These are phyloP conservation scores for Apiospora sp. DNA, from an alignment of 2,329 filamentous ascomycete species.

Conservation along the genomic window DNA sequence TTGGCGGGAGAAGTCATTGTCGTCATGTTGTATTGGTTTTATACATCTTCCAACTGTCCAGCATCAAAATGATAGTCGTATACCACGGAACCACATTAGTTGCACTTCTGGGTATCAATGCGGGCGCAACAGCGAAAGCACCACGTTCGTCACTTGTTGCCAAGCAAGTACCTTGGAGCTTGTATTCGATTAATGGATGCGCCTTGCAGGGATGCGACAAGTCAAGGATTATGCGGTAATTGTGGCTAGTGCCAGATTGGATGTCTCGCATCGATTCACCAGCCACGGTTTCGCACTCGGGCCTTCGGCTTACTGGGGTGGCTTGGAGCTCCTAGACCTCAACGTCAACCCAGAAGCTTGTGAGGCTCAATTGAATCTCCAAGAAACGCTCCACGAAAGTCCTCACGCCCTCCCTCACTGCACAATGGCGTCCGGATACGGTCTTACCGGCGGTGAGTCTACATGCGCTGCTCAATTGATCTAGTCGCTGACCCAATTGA, in stretches of 20 bases:
- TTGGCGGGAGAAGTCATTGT: constrained; percentile 68
- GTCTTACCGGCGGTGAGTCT: constrained; percentile 77
- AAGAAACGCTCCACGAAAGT: constrained; percentile 24
- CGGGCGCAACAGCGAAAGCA: constrained; percentile 20
- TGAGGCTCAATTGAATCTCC: constrained; percentile 26
- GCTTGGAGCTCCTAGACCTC: constrained; percentile 24
- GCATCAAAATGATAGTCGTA: background rate
- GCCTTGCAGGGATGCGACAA: constrained; percentile 1
- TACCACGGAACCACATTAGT: background rate
- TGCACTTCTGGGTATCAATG: constrained; percentile 8
- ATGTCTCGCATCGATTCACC: constrained; percentile 1
- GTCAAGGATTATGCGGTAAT: background rate
- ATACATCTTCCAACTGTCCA: constrained; percentile 25
- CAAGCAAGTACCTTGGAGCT: constrained; percentile 17
- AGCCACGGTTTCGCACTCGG: constrained; percentile 8
- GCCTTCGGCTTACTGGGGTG: constrained; percentile 14
- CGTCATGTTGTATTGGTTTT: constrained; percentile 39
- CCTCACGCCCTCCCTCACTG: constrained; percentile 5
- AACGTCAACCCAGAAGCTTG: constrained; percentile 29
- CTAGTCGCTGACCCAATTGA: constrained; percentile 32
- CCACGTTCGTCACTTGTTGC: constrained; percentile 21
- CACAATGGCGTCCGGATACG: constrained; percentile 82
- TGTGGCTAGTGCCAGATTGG: constrained; percentile 12
- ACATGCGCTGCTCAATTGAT: constrained; percentile 28
- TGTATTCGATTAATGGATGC: background rate